Evolutionary conservation across 352 stramenopile genomes (phyloP), one percentile per base, ranked within the genome.

Genomic region (Aphanomyces stellatus): DNA sequence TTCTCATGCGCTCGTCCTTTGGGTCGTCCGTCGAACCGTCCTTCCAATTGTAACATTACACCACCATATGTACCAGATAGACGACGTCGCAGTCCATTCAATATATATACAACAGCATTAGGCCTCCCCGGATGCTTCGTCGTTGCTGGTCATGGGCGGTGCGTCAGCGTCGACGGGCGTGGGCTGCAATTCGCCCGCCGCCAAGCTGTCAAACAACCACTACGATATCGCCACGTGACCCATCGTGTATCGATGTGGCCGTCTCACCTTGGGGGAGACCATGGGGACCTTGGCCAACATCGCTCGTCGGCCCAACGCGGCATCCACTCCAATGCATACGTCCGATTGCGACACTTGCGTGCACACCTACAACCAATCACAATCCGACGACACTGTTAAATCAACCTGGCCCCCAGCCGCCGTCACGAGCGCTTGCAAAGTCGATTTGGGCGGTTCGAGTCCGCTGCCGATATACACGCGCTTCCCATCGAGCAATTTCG

Each of bases 171-270:
- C 42, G 8, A 51, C 19, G 8, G 7, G 8, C 25, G 37, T 46
- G 13, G 37, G 37, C 17, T 53, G 31, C 19, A 64, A 35, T 6
- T n/a, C 27, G n/a, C 24, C 13, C 8, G 37, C 24, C 3, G 46
- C 60, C n/a, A 67, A 57, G 34, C 60, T 67, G 27, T 67, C 60
- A 43, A 67, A 67, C 10, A 67, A 27, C 60, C 60, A 67, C 60
- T 67, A 67, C 17, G 24, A 46, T n/a, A n/a, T n/a, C 2, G 8
- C 42, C 8, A 51, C 19, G 8, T 22, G 25, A 30, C 5, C 5
- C 10, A 17, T 4, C 55, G 33, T 65, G 40, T 34, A 35, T 27
- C 8, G n/a, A 34, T 22, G 37, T 46, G n/a, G 37, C 10, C 10
- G 37, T 46, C 37, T 8, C 57, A 67, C 60, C 37, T 67, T 67